A percentile compares a stretch with the other conserved stretches of the same genome.
Evolutionary conservation across 305 asterid species (phyloP).

Genomic region (Fraxinus paxiana): DNA sequence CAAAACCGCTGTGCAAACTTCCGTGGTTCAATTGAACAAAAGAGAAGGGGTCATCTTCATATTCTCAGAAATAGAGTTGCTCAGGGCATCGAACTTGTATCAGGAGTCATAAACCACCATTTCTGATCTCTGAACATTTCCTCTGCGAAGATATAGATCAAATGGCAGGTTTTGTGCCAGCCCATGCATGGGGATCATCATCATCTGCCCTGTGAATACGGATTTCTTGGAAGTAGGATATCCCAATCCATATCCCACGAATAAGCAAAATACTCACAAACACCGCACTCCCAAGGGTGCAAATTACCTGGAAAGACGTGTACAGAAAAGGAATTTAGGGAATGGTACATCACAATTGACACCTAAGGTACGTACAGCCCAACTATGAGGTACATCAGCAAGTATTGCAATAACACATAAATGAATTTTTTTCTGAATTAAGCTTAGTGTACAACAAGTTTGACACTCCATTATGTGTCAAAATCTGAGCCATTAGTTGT

Average conservation of each 20-base stretch:
- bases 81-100: neutral
- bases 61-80: neutral
- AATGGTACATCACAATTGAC: neutral
- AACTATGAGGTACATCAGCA: neutral
- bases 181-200: slow-evolving; percentile 67
- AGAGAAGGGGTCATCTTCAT: neutral
- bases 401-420: neutral
- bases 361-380: neutral
- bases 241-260: slow-evolving; percentile 78
- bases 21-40: neutral
- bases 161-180: slow-evolving; percentile 47
- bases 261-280: slow-evolving; percentile 64
- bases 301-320: slow-evolving; percentile 57
- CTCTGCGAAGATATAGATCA: slow-evolving; percentile 23
- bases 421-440: no score
- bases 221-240: slow-evolving; percentile 63
- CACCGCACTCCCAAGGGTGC: slow-evolving; percentile 82
- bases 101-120: neutral
- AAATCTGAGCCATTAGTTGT: no score
- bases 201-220: slow-evolving; percentile 56
- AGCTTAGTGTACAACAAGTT: no score
- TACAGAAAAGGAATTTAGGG: neutral
- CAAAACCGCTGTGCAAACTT: neutral
- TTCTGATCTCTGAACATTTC: neutral
- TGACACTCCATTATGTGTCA: no score